Evolutionary conservation across 1,284 basidiomycete species (phyloP), one percentile per base, ranked within the genome.

Genomic region (Ustilago crameri): DNA sequence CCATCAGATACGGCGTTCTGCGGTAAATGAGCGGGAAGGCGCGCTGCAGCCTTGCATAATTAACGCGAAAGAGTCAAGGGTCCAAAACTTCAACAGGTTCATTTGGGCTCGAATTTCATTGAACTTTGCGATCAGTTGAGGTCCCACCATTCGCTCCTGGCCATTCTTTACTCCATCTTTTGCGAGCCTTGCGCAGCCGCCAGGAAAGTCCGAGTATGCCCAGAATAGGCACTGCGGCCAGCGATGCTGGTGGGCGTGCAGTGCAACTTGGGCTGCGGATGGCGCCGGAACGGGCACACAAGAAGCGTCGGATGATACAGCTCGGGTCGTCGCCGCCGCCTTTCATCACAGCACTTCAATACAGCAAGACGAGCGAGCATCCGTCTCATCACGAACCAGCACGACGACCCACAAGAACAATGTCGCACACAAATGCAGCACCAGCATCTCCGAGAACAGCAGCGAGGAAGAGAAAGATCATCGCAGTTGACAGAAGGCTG

Each of bases 301-400:
- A 58, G 41, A 43, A 23, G n/a, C 54, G 55, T 5, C 50, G 55
- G 14, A 20, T 64, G 47, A 24, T 64, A 9, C 51, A 49, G 8
- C 18, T 64, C 23, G 62, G 62, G 3, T 58, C 62, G 3, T 64
- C 62, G 9, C 62, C 55, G 18, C 62, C 62, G 22, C 51, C 54
- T 9, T 58, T 64, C 46, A 58, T 54, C 34, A 58, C 62, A 41
- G 46, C 46, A 17, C 45, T 48, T 7, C 55, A 27, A 37, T 20
- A 43, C 47, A 18, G 55, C 46, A 18, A 7, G 17, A 30, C 41
- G 18, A 5, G 22, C 41, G 41, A 15, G 10, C 41, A 9, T 9
- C 3, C 22, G 20, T 22, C 9, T 42, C 41, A 18, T 9, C 20
- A 4, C 10, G 20, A 23, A 23, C 9, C 24, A 23, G 18, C 17